These are phyloP conservation scores for Hymenotorrendiella dingleyae DNA, from an alignment of 2,329 filamentous ascomycete genomes.

Conservation along the genomic window DNA sequence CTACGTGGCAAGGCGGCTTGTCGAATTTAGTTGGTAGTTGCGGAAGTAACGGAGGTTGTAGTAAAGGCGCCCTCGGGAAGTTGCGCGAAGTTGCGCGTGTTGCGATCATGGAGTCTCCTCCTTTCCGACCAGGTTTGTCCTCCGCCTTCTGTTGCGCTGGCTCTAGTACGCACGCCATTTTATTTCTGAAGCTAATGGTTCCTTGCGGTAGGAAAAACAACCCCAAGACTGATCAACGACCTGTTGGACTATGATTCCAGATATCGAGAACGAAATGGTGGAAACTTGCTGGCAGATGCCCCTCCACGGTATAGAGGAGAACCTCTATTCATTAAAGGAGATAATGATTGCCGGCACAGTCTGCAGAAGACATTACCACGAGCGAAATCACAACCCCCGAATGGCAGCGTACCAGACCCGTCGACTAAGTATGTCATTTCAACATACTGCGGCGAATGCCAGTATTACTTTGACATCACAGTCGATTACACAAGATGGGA, in stretches of 20 bases:
- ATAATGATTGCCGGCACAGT: constrained; percentile 50
- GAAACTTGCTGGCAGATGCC: constrained; percentile 48
- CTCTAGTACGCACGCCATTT: too few species aligned
- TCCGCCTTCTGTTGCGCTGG: not conserved
- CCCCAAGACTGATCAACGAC: constrained; percentile 42
- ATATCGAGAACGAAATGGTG: constrained; percentile 29
- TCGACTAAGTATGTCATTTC: constrained; percentile 48
- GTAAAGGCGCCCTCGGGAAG: too few species aligned
- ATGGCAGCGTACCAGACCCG: constrained; percentile 33
- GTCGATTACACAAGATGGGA: constrained; percentile 44
- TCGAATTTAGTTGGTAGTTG: too few species aligned
- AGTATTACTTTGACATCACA: constrained; percentile 53
- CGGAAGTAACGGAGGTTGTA: too few species aligned
- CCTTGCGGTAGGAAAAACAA: constrained; percentile 40
- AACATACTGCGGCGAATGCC: constrained; percentile 55
- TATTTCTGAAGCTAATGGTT: constrained; percentile 16
- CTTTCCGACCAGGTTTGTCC: constrained; percentile 2
- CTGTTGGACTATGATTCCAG: constrained; percentile 37
- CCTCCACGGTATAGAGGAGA: constrained; percentile 43
- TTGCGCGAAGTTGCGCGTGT: too few species aligned
- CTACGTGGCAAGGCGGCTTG: too few species aligned
- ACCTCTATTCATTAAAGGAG: constrained; percentile 21
- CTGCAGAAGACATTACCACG: constrained; percentile 52
- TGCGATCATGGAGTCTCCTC: too few species aligned
- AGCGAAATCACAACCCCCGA: constrained; percentile 37